phyloP scores from a whole-genome alignment of 495 filamentous ascomycete species.

The Trichoderma gamsii region DNA sequence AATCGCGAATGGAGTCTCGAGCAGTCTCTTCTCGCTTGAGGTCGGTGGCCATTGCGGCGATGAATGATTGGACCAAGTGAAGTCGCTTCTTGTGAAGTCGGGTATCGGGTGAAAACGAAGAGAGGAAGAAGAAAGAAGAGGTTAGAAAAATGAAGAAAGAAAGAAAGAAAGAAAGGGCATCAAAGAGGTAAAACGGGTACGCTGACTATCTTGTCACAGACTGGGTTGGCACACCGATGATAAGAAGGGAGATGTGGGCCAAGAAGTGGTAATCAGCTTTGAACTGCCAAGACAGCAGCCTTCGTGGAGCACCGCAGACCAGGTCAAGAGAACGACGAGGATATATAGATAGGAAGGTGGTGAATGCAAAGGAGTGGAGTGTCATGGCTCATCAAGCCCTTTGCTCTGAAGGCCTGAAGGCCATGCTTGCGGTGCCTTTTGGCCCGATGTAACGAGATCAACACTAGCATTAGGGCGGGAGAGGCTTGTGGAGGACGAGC shows the following conservation, averaged over 20 bases:
- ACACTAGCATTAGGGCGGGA: background rate
- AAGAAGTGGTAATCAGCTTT: too few relatives aligned
- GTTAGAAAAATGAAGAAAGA: too few relatives aligned
- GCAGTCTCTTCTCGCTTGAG: background rate
- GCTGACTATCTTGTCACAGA: too few relatives aligned
- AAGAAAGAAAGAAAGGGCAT: too few relatives aligned
- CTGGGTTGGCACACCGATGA: too few relatives aligned
- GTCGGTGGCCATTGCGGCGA: background rate
- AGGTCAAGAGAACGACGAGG: background rate
- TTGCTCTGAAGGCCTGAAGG: background rate
- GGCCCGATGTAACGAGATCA: slow-evolving; percentile 2
- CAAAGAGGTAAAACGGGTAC: too few relatives aligned
- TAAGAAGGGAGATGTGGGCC: too few relatives aligned
- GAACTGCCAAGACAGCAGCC: too few relatives aligned
- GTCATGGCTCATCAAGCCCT: background rate
- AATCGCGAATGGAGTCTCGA: background rate
- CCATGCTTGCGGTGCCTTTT: background rate
- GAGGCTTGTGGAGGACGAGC: background rate
- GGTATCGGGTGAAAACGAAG: too few relatives aligned
- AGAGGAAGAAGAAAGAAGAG: too few relatives aligned
- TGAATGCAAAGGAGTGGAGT: background rate
- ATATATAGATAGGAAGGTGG: background rate
- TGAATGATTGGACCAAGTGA: background rate
- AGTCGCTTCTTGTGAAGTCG: too few relatives aligned
- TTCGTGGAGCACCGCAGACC: background rate